Percentiles rank a stretch among this genome's conserved stretches.
These are phyloP conservation scores for Dipteronia sinensis DNA, from an alignment of 345 rosid genomes.

Conservation along the genomic window DNA sequence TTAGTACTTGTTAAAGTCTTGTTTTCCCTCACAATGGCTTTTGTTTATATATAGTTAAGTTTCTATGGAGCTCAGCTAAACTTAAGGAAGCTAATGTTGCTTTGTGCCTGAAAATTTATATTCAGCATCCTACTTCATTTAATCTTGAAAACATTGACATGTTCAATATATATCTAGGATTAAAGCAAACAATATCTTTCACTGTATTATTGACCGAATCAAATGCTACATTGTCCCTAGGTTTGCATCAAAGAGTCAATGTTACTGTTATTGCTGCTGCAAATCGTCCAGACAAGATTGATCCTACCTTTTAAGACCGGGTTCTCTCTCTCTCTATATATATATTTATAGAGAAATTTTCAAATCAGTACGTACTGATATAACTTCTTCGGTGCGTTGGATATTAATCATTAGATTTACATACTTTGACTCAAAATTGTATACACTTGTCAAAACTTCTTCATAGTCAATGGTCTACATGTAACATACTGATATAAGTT, in stretches of 20 bases:
- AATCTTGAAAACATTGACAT: background rate
- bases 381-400: too few species aligned
- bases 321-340: slow-evolving; percentile 41
- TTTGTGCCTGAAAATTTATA: background rate
- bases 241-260: slow-evolving; percentile 87
- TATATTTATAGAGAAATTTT: too few species aligned
- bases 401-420: too few species aligned
- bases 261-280: slow-evolving; percentile 94
- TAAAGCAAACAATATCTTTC: background rate
- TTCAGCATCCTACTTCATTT: background rate
- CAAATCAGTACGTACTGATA: too few species aligned
- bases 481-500: too few species aligned
- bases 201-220: background rate
- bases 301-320: slow-evolving; percentile 91
- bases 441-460: too few species aligned
- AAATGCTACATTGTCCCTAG: slow-evolving; percentile 34
- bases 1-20: slow-evolving; percentile 37
- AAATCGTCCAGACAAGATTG: slow-evolving; percentile 94
- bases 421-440: too few species aligned
- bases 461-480: too few species aligned
- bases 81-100: background rate
- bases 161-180: background rate
- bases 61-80: background rate
- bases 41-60: background rate
- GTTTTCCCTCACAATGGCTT: background rate